Base-by-base conservation (phyloP, 371 early-diverging fungal genomes). In the Zychaea mexicana region DNA sequence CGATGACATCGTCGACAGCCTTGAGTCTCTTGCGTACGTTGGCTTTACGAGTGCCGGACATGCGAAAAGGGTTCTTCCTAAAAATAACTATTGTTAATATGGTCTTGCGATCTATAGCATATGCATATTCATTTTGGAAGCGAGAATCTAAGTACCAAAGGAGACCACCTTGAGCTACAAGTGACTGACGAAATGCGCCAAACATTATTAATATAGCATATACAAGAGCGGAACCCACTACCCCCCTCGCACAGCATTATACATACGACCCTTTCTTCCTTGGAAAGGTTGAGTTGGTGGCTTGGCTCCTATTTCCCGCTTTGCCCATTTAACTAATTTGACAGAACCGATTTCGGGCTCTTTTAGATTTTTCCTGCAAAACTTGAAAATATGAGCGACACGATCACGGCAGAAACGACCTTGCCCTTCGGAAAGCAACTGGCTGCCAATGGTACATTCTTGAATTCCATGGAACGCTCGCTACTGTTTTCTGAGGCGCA, bases 31-130 rank as follows among this genome's bases (percentile, higher is more conserved):
- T 92, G 64, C 97, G 90, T 52, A 95, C 93, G 68, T 96, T 95
- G 68, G 93, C 94, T 76, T 98, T 98, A 68, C 96, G 93, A 13
- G 93, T 94, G 55, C 85, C 84, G 66, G 93, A 95, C 89, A 98
- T 86, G 63, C 93, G 88, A 76, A 86, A 91, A 55, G 93, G 91
- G 53, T 82, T 85, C 69, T 90, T 90, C 88, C 90, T 88, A 67
- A 24, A n/a, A n/a, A n/a, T n/a, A n/a, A n/a, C 42, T 19, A 4
- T 17, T 24, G 7, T 3, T 3, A 7, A 42, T 12, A 15, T 7
- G 30, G 4, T n/a, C 13, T 36, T 28, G 39, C 49, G 10, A 38
- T 22, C 21, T 10, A 26, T 36, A 12, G 4, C n/a, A 42, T n/a
- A n/a, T n/a, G n/a, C 15, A 12, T 52, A 22, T 32, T 49, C 31